Evolutionary conservation across 306 rosid genomes (phyloP), one percentile per base, ranked within the genome.

Genomic region (Comarum palustre): DNA sequence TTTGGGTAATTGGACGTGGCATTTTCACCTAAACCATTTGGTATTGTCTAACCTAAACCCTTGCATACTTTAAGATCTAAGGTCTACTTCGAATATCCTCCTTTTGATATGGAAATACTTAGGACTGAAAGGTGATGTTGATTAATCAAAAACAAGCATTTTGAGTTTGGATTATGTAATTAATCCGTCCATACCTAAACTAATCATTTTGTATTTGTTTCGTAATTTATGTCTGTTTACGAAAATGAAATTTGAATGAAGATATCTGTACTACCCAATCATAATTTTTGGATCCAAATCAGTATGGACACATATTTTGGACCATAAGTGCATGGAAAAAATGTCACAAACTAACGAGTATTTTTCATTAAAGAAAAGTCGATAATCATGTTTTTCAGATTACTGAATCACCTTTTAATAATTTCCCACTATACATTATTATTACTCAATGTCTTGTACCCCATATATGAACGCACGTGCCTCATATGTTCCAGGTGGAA

Each of bases 11-110:
- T 42, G 72, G 71, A 57, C 69, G 27, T 68, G 75, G 25, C 50
- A 64, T 67, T 74, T 79, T 73, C 78, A 79, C 78, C 74, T 47
- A 74, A 68, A 79, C 22, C 79, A 74, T 74, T 69, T 73, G 58
- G 70, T 73, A 50, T 19, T 74, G 46, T 79, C 83, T 65, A 74
- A 74, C 79, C 65, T 61, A 43, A 58, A 61, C 60, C 75, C 69
- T 74, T 69, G 50, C 66, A 69, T 29, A 8, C 31, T 62, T 22
- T 62, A 50, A 69, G 79, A 73, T 79, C 36, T 12, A 61, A 69
- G 51, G 72, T 79, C 79, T 41, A 51, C 45, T 74, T 79, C 74
- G 72, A 36, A 10, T 8, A 20, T 54, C 1, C 32, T 3, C 24
- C 0, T 19, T 48, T 50, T 32, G 5, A 50, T 36, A 31, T 12